Percentiles rank a stretch among this genome's conserved stretches.
Evolutionary conservation across 75 land plant species (phyloP).

Genomic region (Selaginella moellendorffii): DNA sequence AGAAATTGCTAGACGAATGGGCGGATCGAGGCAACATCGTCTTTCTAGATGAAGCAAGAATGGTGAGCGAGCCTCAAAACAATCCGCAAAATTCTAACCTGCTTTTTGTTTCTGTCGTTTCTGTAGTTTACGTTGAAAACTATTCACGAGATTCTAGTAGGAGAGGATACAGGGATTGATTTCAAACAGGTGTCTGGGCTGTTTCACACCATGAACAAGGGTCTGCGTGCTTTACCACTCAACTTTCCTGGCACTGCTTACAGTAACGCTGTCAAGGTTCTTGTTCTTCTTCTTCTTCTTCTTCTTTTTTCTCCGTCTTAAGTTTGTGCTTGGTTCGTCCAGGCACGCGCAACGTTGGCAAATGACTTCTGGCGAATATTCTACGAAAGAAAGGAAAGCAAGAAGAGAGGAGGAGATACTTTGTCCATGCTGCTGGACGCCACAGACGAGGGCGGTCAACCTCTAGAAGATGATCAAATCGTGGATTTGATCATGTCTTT

Average conservation of each 20-base stretch:
- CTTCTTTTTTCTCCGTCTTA: not conserved
- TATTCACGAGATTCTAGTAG: slow-evolving; percentile 46
- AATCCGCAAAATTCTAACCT: not conserved
- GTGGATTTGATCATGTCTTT: slow-evolving; percentile 51
- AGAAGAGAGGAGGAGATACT: slow-evolving; percentile 20
- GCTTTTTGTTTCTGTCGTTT: not conserved
- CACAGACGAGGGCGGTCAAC: slow-evolving; percentile 41
- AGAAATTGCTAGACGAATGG: slow-evolving; percentile 35
- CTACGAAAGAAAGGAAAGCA: not conserved
- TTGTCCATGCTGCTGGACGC: slow-evolving; percentile 38
- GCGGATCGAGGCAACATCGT: slow-evolving; percentile 35
- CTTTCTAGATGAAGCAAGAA: slow-evolving; percentile 36
- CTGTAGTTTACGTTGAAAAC: slow-evolving; percentile 34
- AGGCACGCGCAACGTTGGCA: not conserved
- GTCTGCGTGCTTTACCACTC: slow-evolving; percentile 67
- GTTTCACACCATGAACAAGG: slow-evolving; percentile 39
- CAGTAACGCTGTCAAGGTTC: slow-evolving; percentile 48
- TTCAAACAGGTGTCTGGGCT: slow-evolving; percentile 31
- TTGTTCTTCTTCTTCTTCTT: not conserved
- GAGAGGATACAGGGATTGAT: slow-evolving; percentile 28
- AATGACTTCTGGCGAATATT: not conserved
- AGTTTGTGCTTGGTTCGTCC: not conserved
- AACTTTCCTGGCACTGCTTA: slow-evolving; percentile 63
- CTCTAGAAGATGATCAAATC: slow-evolving; percentile 43
- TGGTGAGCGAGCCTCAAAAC: slow-evolving; percentile 7